phyloP scores from a whole-genome alignment of 2,329 filamentous ascomycete species.

The Talaromyces verruculosus region DNA sequence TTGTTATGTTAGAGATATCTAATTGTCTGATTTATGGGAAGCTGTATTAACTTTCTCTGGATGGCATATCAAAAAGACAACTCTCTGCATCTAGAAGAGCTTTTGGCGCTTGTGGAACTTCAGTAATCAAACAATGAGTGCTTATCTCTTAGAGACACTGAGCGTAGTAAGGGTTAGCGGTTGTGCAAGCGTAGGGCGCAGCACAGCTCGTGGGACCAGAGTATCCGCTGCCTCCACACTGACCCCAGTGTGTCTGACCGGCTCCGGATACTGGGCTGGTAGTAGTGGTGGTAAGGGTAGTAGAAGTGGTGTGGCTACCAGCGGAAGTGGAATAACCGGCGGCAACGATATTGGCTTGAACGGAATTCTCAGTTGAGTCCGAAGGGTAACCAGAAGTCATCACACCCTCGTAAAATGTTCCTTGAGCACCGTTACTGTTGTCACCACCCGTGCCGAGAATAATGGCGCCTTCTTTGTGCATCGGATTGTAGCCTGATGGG shows the following conservation, averaged over 20 bases:
- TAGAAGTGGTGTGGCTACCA: not conserved
- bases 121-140: not conserved
- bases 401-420: slow-evolving; percentile 16
- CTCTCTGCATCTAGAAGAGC: not conserved
- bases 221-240: slow-evolving; percentile 12
- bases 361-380: slow-evolving; percentile 10
- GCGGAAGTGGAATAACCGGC: not conserved
- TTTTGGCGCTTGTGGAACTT: not conserved
- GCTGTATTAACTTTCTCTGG: not conserved
- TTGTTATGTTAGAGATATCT: not conserved
- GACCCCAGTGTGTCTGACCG: slow-evolving; percentile 1
- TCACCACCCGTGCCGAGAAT: slow-evolving; percentile 18
- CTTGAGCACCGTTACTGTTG: slow-evolving; percentile 16
- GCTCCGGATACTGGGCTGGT: not conserved
- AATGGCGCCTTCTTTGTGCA: slow-evolving; percentile 17
- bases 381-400: slow-evolving; percentile 17
- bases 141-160: not conserved
- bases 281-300: not conserved
- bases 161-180: slow-evolving; percentile 7
- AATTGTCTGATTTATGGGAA: not conserved
- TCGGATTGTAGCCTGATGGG: slow-evolving; percentile 14
- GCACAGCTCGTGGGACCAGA: slow-evolving; percentile 10
- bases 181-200: slow-evolving; percentile 3
- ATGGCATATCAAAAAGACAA: not conserved
- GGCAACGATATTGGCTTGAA: slow-evolving; percentile 18